phyloP scores from a whole-genome alignment of 768 basidiomycete genomes.

The Termitomyces bulborhizus region DNA sequence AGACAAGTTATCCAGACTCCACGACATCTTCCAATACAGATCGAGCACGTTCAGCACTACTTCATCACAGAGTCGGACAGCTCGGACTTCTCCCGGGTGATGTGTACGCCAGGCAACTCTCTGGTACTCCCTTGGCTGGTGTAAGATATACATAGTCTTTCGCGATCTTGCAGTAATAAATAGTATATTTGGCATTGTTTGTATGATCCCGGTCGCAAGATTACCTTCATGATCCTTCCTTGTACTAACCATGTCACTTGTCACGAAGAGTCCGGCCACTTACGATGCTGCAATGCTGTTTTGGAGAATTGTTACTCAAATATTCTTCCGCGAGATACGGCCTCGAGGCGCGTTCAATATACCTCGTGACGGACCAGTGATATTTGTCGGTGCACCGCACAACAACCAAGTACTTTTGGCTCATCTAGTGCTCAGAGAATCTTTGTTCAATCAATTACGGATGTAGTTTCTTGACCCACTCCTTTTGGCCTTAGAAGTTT shows the following conservation, averaged over 20 bases:
- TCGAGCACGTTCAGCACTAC: slow-evolving; percentile 52
- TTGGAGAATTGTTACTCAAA: slow-evolving; percentile 80
- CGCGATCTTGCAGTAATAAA: background rate
- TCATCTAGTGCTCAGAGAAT: background rate
- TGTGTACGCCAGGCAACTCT: background rate
- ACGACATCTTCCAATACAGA: slow-evolving; percentile 80
- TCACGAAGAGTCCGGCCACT: slow-evolving; percentile 21
- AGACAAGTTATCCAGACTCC: slow-evolving; percentile 67
- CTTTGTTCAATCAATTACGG: slow-evolving; percentile 12
- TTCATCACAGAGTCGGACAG: slow-evolving; percentile 31
- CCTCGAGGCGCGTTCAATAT: slow-evolving; percentile 94
- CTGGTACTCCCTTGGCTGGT: background rate
- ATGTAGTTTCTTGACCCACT: slow-evolving; percentile 88
- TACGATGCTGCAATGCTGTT: slow-evolving; percentile 81
- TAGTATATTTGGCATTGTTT: slow-evolving; percentile 7
- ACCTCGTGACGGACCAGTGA: slow-evolving; percentile 82
- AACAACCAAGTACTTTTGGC: slow-evolving; percentile 66
- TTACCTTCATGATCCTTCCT: background rate
- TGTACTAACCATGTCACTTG: slow-evolving; percentile 15
- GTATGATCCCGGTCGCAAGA: slow-evolving; percentile 1
- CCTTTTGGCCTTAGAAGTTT: slow-evolving; percentile 77
- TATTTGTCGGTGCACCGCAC: slow-evolving; percentile 92
- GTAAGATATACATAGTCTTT: background rate
- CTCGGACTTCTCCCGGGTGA: slow-evolving; percentile 24
- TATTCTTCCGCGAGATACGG: slow-evolving; percentile 96